Conservation (phyloP, 129 eudicot species). For the Gnaphalium uliginosum region DNA sequence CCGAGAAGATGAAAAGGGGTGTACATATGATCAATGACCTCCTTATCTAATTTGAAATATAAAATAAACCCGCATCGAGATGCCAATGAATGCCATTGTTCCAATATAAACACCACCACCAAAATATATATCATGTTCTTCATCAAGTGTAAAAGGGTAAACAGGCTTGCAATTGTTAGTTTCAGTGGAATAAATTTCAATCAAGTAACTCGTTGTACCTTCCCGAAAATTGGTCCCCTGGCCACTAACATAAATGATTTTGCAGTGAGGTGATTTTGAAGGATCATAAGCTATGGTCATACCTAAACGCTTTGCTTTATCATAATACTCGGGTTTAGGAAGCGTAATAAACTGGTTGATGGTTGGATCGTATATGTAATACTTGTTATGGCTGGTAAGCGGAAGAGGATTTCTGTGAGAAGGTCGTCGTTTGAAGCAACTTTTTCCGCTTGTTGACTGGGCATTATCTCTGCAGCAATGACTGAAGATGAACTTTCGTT, state of each 20-base stretch:
- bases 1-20: conserved; percentile 8
- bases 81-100: conserved; percentile 36
- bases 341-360: conserved; percentile 21
- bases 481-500: background rate
- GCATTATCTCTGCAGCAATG: background rate
- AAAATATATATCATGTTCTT: conserved; percentile 6
- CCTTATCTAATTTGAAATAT: conserved; percentile 27
- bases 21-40: background rate
- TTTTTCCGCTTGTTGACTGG: background rate
- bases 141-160: conserved; percentile 9
- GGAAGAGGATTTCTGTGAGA: conserved; percentile 33
- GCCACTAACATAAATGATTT: conserved; percentile 18
- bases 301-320: background rate
- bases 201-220: background rate
- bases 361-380: conserved; percentile 41
- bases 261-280: conserved; percentile 30
- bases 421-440: conserved; percentile 36
- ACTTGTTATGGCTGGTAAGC: conserved; percentile 31
- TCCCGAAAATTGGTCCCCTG: background rate
- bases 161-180: conserved; percentile 19
- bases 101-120: conserved; percentile 34
- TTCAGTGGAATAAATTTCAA: conserved; percentile 37
- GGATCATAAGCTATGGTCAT: conserved; percentile 41
- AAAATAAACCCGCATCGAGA: background rate
- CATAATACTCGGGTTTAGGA: conserved; percentile 12